Conservation (phyloP, 2,329 filamentous ascomycete species). For the Arthrobotrys sinensis region DNA sequence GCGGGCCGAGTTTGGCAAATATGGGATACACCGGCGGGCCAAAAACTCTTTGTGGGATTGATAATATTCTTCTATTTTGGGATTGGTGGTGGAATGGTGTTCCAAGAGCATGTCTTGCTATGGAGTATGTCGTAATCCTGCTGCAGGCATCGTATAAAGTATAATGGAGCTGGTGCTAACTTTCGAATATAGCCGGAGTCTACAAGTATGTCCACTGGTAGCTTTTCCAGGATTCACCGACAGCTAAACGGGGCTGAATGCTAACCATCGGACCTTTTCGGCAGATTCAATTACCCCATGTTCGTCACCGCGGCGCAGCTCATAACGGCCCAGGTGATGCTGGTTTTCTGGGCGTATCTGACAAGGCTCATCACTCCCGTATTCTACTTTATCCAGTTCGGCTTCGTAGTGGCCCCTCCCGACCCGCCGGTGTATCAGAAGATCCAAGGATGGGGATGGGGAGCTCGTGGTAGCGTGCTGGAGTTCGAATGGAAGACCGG, state of each 20-base stretch:
- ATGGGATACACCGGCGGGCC: constrained; percentile 58
- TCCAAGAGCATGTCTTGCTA: constrained; percentile 63
- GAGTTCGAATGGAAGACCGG: constrained; percentile 71
- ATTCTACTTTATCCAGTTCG: constrained; percentile 68
- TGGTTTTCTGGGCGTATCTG: constrained; percentile 70
- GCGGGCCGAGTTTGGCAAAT: constrained; percentile 60
- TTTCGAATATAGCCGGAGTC: constrained; percentile 60
- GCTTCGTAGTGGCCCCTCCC: constrained; percentile 68
- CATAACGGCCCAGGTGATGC: constrained; percentile 70
- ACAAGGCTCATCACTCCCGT: constrained; percentile 69
- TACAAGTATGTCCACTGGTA: constrained; percentile 62
- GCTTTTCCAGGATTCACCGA: background rate
- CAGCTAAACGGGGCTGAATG: background rate
- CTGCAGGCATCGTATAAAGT: background rate
- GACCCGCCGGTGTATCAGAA: constrained; percentile 61
- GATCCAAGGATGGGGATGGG: constrained; percentile 69
- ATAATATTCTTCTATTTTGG: constrained; percentile 62
- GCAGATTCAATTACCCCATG: constrained; percentile 72
- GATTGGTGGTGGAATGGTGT: constrained; percentile 62
- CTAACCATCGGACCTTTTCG: constrained; percentile 26
- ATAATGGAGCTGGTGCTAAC: constrained; percentile 20
- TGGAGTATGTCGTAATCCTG: constrained; percentile 62
- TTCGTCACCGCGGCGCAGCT: constrained; percentile 72
- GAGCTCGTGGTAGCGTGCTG: constrained; percentile 72
- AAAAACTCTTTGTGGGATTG: constrained; percentile 62